Base-by-base conservation (phyloP, 2,329 filamentous ascomycete species). In the Chlorencoelia australis region DNA sequence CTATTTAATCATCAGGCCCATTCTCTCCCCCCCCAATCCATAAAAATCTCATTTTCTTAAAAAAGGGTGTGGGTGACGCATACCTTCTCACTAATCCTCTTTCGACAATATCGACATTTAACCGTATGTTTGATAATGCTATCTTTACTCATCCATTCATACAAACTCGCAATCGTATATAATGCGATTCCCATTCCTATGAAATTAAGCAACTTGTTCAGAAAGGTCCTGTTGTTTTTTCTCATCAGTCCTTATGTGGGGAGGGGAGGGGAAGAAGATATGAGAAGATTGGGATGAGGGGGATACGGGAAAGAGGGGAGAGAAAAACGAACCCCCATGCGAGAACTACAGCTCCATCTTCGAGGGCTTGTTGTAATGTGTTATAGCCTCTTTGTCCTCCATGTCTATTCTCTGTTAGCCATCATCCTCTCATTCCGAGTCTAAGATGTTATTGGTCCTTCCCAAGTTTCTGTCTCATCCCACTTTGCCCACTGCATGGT, bases 291-390 rank as follows among this genome's bases (percentile, higher is more conserved):
- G 7, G n/a, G 3, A 21, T 7, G 15, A 1, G 30, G 8, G 4
- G 7, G 6, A 16, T 21, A 8, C 15, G 8, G 15, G 10, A 2
- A 28, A 7, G 13, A 19, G 15, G 19, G 20, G 21, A 26, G 36
- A 17, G 30, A 7, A n/a, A 20, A 33, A 56, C 67, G 33, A 51
- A 78, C 68, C 80, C 81, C 45, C 82, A 85, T 1, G 79, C 77
- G 63, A 84, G 66, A 14, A 85, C 71, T 1, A 85, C 71, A 2
- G 81, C 81, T 2, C 80, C 81, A 46, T 86, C 81, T 4, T 74
- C 69, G 42, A 78, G 67, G 2, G 81, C 82, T 52, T 81, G 75
- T 28, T 72, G 62, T 5, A 82, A 62, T 2, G 82, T 86, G 49
- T 81, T 84, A 59, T 86, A 86, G 3, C 75, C 75, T n/a, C n/a